phyloP scores from a whole-genome alignment of 768 basidiomycete species.

The Punctularia strigosozonata region DNA sequence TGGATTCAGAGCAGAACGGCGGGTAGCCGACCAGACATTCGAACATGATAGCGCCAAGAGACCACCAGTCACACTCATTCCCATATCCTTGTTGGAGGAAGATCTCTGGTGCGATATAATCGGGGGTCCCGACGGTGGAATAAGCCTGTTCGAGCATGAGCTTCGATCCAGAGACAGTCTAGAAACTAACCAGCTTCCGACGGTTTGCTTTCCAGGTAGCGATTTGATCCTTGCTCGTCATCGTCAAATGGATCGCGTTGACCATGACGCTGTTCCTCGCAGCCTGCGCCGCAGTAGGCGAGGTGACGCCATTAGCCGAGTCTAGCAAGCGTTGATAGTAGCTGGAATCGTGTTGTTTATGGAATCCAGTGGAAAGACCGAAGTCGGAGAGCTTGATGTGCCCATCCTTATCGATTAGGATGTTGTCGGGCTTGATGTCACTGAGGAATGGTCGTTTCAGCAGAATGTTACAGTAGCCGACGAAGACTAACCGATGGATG shows the following conservation, averaged over 20 bases:
- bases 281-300: conserved; percentile 33
- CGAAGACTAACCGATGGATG: conserved; percentile 72
- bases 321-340: conserved; percentile 91
- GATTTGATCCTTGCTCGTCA: conserved; percentile 87
- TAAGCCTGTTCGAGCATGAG: conserved; percentile 52
- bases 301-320: conserved; percentile 36
- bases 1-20: conserved; percentile 92
- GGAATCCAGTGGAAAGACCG: conserved; percentile 97
- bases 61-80: conserved; percentile 99
- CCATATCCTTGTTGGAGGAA: conserved; percentile 96
- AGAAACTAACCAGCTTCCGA: conserved; percentile 67
- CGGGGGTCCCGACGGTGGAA: conserved; percentile 95
- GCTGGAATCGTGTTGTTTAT: conserved; percentile 92
- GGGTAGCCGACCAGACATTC: conserved; percentile 97
- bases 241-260: conserved; percentile 93
- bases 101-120: conserved; percentile 95
- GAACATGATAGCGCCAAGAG: conserved; percentile 96
- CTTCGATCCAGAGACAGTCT: conserved; percentile 3
- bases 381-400: conserved; percentile 99
- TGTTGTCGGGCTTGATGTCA: conserved; percentile 99
- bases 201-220: conserved; percentile 99
- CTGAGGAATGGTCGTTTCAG: conserved; percentile 27
- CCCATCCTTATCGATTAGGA: conserved; percentile 93
- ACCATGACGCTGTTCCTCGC: conserved; percentile 93
- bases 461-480: conserved; percentile 2